Evolutionary conservation across 768 basidiomycete genomes (phyloP).

Genomic region (Suillus decipiens): DNA sequence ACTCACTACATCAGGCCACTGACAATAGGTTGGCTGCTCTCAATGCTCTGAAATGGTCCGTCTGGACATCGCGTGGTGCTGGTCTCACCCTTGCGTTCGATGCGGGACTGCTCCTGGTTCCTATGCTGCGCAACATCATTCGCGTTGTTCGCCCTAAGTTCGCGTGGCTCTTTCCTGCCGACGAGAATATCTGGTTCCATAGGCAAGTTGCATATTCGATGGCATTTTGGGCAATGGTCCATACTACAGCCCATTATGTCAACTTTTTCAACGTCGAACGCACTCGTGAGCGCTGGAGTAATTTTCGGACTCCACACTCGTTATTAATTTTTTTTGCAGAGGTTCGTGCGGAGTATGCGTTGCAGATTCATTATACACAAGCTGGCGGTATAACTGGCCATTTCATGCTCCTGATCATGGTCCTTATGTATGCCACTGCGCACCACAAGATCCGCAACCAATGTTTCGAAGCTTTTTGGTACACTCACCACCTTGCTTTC

Average conservation of each 20-base stretch:
- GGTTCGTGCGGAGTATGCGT: conserved; percentile 75
- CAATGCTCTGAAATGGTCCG: conserved; percentile 79
- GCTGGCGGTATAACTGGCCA: conserved; percentile 94
- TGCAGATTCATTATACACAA: conserved; percentile 86
- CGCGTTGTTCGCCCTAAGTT: conserved; percentile 80
- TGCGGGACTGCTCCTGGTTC: conserved; percentile 83
- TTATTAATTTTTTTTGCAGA: conserved; percentile 45
- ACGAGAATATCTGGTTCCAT: conserved; percentile 97
- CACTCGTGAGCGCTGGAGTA: conserved; percentile 57
- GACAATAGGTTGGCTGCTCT: conserved; percentile 70
- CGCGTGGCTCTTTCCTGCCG: conserved; percentile 84
- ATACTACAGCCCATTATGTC: conserved; percentile 92
- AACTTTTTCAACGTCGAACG: conserved; percentile 92
- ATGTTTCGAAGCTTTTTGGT: conserved; percentile 97
- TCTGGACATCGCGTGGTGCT: conserved; percentile 90
- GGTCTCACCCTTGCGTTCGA: conserved; percentile 89
- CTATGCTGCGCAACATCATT: conserved; percentile 88
- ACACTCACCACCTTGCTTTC: conserved; percentile 92
- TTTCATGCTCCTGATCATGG: conserved; percentile 93
- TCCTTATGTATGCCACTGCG: conserved; percentile 90
- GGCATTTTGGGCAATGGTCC: conserved; percentile 91
- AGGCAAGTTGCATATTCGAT: conserved; percentile 92
- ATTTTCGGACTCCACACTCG: background rate
- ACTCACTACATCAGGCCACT: conserved; percentile 44
- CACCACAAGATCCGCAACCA: conserved; percentile 85